Conservation (phyloP, 75 land plant genomes). For the Selaginella moellendorffii region DNA sequence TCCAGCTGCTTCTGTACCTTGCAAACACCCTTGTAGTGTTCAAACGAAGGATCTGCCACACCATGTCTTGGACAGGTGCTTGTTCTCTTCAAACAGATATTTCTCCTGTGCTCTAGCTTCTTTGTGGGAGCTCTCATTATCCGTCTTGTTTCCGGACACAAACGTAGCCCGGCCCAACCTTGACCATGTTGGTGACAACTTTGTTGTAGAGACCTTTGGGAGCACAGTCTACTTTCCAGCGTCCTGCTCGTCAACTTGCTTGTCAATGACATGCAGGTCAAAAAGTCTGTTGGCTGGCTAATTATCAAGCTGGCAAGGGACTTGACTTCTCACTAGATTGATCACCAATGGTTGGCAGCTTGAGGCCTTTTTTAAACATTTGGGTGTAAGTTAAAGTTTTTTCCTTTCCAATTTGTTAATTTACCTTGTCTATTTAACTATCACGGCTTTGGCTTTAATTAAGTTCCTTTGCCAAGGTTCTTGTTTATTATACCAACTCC, state of each 20-base stretch:
- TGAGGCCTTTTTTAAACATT: no score
- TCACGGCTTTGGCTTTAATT: no score
- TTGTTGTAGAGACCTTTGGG: slow-evolving; percentile 48
- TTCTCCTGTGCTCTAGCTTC: slow-evolving; percentile 28
- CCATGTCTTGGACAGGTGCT: slow-evolving; percentile 23
- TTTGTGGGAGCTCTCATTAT: slow-evolving; percentile 25
- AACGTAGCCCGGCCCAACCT: slow-evolving; percentile 49
- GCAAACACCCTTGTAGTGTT: no score
- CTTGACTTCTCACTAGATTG: slow-evolving; percentile 58
- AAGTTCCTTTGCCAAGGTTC: no score
- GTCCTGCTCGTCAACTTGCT: slow-evolving; percentile 39
- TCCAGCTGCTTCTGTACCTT: no score
- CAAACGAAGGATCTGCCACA: no score
- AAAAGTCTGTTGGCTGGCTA: slow-evolving; percentile 51
- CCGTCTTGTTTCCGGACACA: slow-evolving; percentile 38
- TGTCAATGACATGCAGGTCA: slow-evolving; percentile 45
- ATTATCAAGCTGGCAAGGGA: slow-evolving; percentile 41
- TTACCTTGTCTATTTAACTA: no score
- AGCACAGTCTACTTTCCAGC: slow-evolving; percentile 32
- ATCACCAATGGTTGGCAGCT: no score
- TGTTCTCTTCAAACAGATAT: slow-evolving; percentile 27
- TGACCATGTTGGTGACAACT: slow-evolving; percentile 35
- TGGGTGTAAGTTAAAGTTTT: no score
- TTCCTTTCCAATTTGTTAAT: no score
- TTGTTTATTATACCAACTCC: no score